phyloP scores from a whole-genome alignment of 2,329 filamentous ascomycete species.

The Colletotrichum cereale region DNA sequence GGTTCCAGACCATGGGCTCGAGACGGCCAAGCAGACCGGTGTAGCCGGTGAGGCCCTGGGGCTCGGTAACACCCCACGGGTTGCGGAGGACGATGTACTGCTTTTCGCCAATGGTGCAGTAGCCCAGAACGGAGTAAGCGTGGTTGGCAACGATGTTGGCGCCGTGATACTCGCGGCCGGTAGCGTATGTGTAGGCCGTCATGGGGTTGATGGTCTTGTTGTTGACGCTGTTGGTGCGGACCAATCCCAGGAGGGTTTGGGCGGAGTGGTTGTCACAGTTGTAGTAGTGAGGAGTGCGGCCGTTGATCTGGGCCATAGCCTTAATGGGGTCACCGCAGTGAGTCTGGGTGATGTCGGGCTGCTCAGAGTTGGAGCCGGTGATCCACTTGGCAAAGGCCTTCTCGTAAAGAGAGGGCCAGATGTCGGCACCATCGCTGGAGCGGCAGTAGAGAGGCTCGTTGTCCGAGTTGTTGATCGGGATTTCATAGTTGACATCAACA shows the following conservation, averaged over 20 bases:
- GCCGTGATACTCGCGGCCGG: conserved; percentile 52
- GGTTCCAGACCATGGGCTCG: conserved; percentile 53
- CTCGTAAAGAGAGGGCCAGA: conserved; percentile 61
- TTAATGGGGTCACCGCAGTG: conserved; percentile 58
- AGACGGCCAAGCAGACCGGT: conserved; percentile 54
- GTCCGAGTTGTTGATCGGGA: conserved; percentile 59
- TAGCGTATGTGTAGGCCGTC: conserved; percentile 56
- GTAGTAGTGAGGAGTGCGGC: conserved; percentile 53
- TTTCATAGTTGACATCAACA: conserved; percentile 57
- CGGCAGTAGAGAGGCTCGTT: conserved; percentile 57
- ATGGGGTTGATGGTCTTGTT: conserved; percentile 58
- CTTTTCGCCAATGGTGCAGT: conserved; percentile 50
- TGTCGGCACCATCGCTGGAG: conserved; percentile 55
- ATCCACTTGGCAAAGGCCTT: conserved; percentile 63
- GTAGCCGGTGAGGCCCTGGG: conserved; percentile 54
- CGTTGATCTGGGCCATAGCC: conserved; percentile 59
- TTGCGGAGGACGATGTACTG: conserved; percentile 59
- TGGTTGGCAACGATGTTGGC: conserved; percentile 60
- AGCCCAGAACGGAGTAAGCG: conserved; percentile 58
- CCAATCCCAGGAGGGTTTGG: conserved; percentile 52
- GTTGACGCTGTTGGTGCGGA: conserved; percentile 56
- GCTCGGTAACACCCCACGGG: conserved; percentile 59
- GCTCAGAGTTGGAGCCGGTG: conserved; percentile 47
- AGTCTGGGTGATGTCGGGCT: conserved; percentile 56
- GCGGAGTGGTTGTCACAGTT: conserved; percentile 49